Conservation (phyloP, 2,329 filamentous ascomycete genomes). For the Coleophoma cylindrospora region DNA sequence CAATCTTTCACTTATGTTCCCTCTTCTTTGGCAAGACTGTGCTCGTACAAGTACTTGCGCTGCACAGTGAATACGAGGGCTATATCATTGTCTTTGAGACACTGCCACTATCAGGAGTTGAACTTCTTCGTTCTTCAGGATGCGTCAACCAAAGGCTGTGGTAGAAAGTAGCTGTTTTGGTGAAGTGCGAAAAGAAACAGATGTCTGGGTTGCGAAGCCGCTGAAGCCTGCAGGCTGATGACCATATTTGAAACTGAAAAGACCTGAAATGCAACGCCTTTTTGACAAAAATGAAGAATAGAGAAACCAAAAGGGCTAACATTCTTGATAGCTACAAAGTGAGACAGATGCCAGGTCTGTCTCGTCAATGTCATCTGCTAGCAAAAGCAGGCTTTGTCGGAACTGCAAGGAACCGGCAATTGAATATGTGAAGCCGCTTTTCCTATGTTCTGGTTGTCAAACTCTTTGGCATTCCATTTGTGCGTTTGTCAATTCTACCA, state of each 20-base stretch:
- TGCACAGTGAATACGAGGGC: conserved; percentile 20
- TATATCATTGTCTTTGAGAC: conserved; percentile 22
- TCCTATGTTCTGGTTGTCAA: conserved; percentile 14
- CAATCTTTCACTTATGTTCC: conserved; percentile 6
- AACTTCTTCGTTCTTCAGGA: conserved; percentile 37
- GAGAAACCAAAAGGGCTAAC: conserved; percentile 7
- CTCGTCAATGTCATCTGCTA: conserved; percentile 14
- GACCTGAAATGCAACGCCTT: conserved; percentile 55
- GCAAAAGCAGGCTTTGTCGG: conserved; percentile 11
- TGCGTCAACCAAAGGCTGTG: conserved; percentile 54
- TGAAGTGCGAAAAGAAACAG: neutral
- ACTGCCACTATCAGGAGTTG: conserved; percentile 49
- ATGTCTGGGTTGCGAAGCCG: conserved; percentile 22
- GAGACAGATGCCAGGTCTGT: conserved; percentile 16
- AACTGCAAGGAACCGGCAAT: conserved; percentile 12
- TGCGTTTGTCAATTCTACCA: neutral
- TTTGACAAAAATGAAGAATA: conserved; percentile 1
- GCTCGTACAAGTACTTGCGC: conserved; percentile 20
- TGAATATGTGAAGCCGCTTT: conserved; percentile 7
- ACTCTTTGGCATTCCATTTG: conserved; percentile 10
- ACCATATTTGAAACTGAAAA: conserved; percentile 61
- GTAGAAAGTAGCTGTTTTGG: conserved; percentile 34
- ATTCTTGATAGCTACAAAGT: neutral
- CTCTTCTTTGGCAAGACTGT: conserved; percentile 22
- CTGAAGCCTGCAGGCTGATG: conserved; percentile 31